Percentiles rank a stretch among this genome's conserved stretches.
These are phyloP conservation scores for Suillus cothurnatus DNA, from an alignment of 768 basidiomycete species.

Conservation along the genomic window DNA sequence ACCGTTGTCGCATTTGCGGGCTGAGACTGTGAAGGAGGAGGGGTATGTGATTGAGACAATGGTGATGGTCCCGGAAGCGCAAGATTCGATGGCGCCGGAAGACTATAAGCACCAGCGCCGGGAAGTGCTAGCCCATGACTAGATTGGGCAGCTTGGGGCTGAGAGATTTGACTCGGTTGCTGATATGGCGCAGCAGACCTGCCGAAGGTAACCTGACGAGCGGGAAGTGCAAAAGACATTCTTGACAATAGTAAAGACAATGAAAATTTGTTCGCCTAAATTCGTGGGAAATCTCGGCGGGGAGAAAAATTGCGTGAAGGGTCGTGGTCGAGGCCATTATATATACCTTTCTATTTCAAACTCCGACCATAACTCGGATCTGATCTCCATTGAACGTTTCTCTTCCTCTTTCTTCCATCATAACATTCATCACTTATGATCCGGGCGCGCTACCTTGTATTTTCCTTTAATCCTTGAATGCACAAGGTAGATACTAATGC, in stretches of 20 bases:
- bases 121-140: slow-evolving; percentile 63
- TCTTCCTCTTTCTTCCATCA: slow-evolving; percentile 32
- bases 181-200: slow-evolving; percentile 54
- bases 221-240: slow-evolving; percentile 70
- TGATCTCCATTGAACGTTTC: slow-evolving; percentile 12
- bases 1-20: slow-evolving; percentile 32
- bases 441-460: slow-evolving; percentile 8
- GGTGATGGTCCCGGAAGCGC: slow-evolving; percentile 59
- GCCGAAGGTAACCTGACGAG: slow-evolving; percentile 79
- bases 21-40: slow-evolving; percentile 30
- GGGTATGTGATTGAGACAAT: slow-evolving; percentile 46
- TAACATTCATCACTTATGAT: slow-evolving; percentile 15
- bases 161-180: slow-evolving; percentile 45
- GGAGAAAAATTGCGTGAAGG: slow-evolving; percentile 25
- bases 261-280: slow-evolving; percentile 11
- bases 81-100: slow-evolving; percentile 44
- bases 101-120: slow-evolving; percentile 46
- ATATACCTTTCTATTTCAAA: slow-evolving; percentile 32
- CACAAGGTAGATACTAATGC: background rate
- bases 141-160: slow-evolving; percentile 35
- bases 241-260: slow-evolving; percentile 10
- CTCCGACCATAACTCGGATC: slow-evolving; percentile 31
- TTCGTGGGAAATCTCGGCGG: slow-evolving; percentile 26
- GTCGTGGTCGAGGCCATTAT: slow-evolving; percentile 20
- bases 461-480: background rate